Conservation (phyloP, 1,284 basidiomycete species). For the Prillingera fragicola region DNA sequence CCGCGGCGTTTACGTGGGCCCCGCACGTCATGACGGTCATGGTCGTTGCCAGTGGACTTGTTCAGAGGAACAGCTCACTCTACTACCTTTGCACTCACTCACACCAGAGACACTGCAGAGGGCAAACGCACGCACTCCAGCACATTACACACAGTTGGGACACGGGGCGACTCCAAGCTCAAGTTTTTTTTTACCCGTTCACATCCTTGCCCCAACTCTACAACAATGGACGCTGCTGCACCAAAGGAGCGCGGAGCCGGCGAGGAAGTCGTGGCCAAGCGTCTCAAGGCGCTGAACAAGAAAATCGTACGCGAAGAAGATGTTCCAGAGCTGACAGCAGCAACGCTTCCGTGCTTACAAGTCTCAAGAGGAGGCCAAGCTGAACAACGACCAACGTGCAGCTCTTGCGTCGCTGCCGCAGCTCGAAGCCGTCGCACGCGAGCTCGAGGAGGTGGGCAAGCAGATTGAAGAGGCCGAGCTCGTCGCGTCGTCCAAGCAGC, state of each 20-base stretch:
- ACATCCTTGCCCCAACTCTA: too few relatives aligned
- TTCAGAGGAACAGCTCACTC: too few relatives aligned
- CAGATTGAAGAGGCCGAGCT: slow-evolving; percentile 55
- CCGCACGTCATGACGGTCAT: too few relatives aligned
- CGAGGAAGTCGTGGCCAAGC: slow-evolving; percentile 69
- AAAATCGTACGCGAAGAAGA: slow-evolving; percentile 63
- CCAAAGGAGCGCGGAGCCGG: slow-evolving; percentile 53
- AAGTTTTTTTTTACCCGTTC: too few relatives aligned
- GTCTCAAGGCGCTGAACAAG: slow-evolving; percentile 67
- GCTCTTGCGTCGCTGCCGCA: slow-evolving; percentile 62
- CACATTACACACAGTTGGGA: too few relatives aligned
- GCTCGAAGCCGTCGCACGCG: slow-evolving; percentile 69
- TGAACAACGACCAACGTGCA: slow-evolving; percentile 78
- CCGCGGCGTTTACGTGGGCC: too few relatives aligned
- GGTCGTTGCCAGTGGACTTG: too few relatives aligned
- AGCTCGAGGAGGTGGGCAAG: slow-evolving; percentile 73
- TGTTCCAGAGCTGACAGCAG: slow-evolving; percentile 48
- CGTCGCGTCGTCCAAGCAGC: slow-evolving; percentile 21
- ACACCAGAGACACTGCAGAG: too few relatives aligned
- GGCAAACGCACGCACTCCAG: too few relatives aligned
- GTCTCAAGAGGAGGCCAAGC: slow-evolving; percentile 58
- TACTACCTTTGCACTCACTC: too few relatives aligned
- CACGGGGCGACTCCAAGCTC: too few relatives aligned
- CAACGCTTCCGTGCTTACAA: slow-evolving; percentile 66
- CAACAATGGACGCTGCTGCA: too few relatives aligned